These are phyloP conservation scores for Trypanosoma brucei DNA, from an alignment of 208 protist species.

Conservation along the genomic window DNA sequence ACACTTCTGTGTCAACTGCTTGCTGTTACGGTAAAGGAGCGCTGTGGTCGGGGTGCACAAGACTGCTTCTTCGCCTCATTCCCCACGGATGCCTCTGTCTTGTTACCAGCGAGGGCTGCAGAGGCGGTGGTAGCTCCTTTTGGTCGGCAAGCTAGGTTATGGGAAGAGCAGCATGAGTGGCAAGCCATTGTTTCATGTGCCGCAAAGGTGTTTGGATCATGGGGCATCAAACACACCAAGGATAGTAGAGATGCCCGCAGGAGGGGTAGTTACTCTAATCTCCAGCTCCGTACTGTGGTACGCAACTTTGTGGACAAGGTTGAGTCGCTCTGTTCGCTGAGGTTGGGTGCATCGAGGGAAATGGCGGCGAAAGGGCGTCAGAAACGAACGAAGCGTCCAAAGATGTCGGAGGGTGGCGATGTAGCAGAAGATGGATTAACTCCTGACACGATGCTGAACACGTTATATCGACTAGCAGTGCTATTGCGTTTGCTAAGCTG, in stretches of 20 bases:
- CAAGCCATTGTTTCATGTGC: slow-evolving; percentile 9
- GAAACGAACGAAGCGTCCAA: not conserved
- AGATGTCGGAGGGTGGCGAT: not conserved
- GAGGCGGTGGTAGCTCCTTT: slow-evolving; percentile 15
- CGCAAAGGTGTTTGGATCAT: slow-evolving; percentile 6
- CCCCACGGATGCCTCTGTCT: not conserved
- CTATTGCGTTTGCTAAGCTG: slow-evolving; percentile 18
- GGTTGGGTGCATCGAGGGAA: not conserved
- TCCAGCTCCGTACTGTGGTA: not conserved
- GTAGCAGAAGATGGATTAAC: not conserved
- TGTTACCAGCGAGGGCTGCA: slow-evolving; percentile 3
- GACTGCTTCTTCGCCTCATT: slow-evolving; percentile 11
- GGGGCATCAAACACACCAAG: not conserved
- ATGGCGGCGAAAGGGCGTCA: not conserved
- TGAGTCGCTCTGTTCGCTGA: slow-evolving; percentile 7
- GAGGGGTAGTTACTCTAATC: not conserved
- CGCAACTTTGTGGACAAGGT: slow-evolving; percentile 17
- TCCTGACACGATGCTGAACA: slow-evolving; percentile 16
- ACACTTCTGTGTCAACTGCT: slow-evolving; percentile 17
- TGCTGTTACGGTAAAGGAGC: slow-evolving; percentile 11
- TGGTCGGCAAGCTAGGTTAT: slow-evolving; percentile 15
- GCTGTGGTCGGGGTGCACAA: not conserved
- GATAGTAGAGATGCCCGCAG: not conserved
- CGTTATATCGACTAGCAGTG: slow-evolving; percentile 13
- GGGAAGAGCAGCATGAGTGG: slow-evolving; percentile 18